Base-by-base conservation (phyloP, 352 stramenopile species). In the Pythium aristosporum region DNA sequence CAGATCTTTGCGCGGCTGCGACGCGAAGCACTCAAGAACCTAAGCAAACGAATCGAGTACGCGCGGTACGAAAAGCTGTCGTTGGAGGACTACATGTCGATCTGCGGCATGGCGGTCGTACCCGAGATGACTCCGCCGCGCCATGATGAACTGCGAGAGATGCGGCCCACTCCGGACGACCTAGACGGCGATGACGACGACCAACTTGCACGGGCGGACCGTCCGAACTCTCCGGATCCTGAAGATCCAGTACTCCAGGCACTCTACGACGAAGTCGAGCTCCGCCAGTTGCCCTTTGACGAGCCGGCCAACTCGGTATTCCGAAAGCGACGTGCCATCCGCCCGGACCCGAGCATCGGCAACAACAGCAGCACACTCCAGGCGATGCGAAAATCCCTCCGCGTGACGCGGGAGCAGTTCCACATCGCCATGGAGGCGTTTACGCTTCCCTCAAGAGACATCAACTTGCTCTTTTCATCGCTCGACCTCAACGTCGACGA, bases 401-500 rank as follows among this genome's bases (percentile, higher is more conserved):
- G 70, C 2, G 79, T 88, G 20, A 82, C 79, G 15, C 69, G 81
- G 3, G 72, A 87, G 32, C 79, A 88, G 52, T 77, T 85, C 50
- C 79, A 88, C 47, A 69, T 86, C 10, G 79, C 81, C 3, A 65
- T 88, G 15, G 79, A 88, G 65, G 55, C 79, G 28, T 86, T 90
- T 55, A 75, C 67, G 20, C 63, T 86, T 20, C 44, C 66, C 13
- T 20, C 72, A 15, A 59, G 58, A 1, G 81, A 90, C 50, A 75
- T 87, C n/a, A 87, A 90, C 54, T 50, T 76, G 67, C 61, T 90
- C 20, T 90, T 82, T 52, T 86, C 81, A 5, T 72, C 75, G 43
- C 61, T 90, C 20, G 81, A 90, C 51, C 43, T 84, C 37, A 65
- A 65, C 28, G 79, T 90, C 1, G 68, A 68, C n/a, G 79, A 90